Base-by-base conservation (phyloP, 805 yeast species). In the Myxozyma kluyveri region DNA sequence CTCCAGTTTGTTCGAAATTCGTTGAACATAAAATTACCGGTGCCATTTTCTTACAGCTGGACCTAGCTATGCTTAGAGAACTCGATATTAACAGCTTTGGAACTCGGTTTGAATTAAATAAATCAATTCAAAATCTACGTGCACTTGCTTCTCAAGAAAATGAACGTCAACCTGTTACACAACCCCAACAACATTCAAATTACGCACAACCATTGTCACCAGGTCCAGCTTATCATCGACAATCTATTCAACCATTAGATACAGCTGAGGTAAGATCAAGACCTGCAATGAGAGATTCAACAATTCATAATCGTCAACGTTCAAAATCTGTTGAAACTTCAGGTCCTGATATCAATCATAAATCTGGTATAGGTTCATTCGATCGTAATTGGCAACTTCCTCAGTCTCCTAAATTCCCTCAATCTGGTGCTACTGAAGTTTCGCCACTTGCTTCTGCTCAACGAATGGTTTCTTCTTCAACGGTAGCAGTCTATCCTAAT, bases 1-100 rank as follows among this genome's bases (percentile, higher is more conserved):
- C 76, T 50, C 79, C 76, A 23, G 79, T 85, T n/a, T 83, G 95
- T 1, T 82, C 85, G 0, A 82, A 86, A 63, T 93, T 93, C 68
- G 81, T 83, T 4, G 80, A 83, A 61, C 98, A 93, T 69, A 88
- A 89, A 62, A 88, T 93, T 53, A 84, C 90, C 1, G 99, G 99
- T 26, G 72, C 81, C 4, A 91, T 93, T 48, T 70, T 93, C 41
- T 74, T 93, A 47, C 95, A 90, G 68, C 75, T 93, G 56, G 97
- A 91, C 63, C 75, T 91, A 56, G 78, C 88, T 1, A 86, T 86
- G 63, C 75, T 93, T 63, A 93, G 91, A 67, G 99, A 93, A 68
- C 73, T 93, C 52, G 99, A 90, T 50, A 91, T 93, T 47, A 76
- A 81, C 44, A 86, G 96, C 3, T 93, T 93, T 72, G 99, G 99